Evolutionary conservation across 108 stramenopile species (phyloP), one percentile per base, ranked within the genome.

Genomic region (Epithemia pelagica): DNA sequence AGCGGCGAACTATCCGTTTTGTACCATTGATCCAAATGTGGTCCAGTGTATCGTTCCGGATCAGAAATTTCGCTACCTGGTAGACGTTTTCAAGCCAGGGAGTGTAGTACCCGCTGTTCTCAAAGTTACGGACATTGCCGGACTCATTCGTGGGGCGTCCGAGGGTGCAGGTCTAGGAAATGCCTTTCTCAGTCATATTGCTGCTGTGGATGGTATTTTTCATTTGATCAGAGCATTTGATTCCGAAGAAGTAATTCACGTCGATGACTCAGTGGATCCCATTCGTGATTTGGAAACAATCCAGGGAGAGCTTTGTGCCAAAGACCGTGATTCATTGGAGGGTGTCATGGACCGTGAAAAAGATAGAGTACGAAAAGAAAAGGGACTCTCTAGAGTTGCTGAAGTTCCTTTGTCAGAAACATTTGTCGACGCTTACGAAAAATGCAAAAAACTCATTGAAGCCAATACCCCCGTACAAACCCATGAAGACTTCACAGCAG

Each of bases 151-250:
- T 24, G 99, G 99, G 29, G 99, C 99, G 25, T 85, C 94, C 30
- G 97, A 98, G 76, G 99, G 99, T 52, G 97, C 97, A 25, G 99
- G 99, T 28, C 79, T 99, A 1, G 99, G 99, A 32, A 99, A 99
- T 74, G 99, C 97, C 22, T 99, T 99, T 71, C 86, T 99, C 46
- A 86, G 84, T 65, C 96, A 97, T 78, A 97, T 97, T 84, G 92
- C 94, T 26, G 95, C 96, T 25, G 98, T 97, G 33, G 98, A 97
- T 81, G 96, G 98, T 30, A 95, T 97, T 68, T 97, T 80, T 86
- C 98, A 99, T 73, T 78, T 99, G 70, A 81, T 98, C 24, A 85
- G 97, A 37, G 98, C 96, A 22, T 99, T 99, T 81, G 96, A 98
- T 54, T 82, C 76, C 72, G 95, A 97, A 64, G 97, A 98, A 67